These are phyloP conservation scores for Garcia nutans DNA, from an alignment of 345 rosid genomes.

Conservation along the genomic window DNA sequence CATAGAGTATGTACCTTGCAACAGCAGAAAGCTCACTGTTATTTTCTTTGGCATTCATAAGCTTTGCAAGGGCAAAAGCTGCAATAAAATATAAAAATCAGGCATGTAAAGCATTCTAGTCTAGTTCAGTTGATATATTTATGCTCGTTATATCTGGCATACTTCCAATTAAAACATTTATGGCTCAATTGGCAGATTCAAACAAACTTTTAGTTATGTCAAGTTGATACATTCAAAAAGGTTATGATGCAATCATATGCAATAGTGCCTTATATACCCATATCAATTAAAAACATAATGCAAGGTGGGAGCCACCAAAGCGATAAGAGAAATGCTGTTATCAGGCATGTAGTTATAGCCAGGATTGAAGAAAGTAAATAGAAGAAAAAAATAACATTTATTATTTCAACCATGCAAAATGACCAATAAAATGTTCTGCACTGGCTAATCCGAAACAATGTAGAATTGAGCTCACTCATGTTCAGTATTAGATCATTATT, in stretches of 20 bases:
- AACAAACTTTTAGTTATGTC: neutral
- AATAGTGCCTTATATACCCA: neutral
- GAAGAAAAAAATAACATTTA: too few relatives aligned
- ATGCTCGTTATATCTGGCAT: neutral
- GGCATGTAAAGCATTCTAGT: neutral
- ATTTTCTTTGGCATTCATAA: slow-evolving; percentile 88
- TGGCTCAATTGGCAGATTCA: neutral
- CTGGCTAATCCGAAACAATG: neutral
- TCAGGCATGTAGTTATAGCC: neutral
- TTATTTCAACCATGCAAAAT: neutral
- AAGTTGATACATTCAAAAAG: neutral
- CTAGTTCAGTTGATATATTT: neutral
- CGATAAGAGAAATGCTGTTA: neutral
- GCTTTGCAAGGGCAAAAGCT: slow-evolving; percentile 92
- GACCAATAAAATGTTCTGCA: neutral
- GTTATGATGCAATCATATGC: neutral
- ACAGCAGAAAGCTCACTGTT: slow-evolving; percentile 90
- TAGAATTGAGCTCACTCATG: neutral
- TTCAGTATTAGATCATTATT: neutral
- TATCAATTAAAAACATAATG: neutral
- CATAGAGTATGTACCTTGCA: slow-evolving; percentile 59
- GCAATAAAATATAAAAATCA: slow-evolving; percentile 20
- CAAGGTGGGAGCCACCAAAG: neutral
- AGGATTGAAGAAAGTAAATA: neutral
- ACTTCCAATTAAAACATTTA: neutral